phyloP scores from a whole-genome alignment of 2,329 filamentous ascomycete genomes.

The Aspergillus persii region DNA sequence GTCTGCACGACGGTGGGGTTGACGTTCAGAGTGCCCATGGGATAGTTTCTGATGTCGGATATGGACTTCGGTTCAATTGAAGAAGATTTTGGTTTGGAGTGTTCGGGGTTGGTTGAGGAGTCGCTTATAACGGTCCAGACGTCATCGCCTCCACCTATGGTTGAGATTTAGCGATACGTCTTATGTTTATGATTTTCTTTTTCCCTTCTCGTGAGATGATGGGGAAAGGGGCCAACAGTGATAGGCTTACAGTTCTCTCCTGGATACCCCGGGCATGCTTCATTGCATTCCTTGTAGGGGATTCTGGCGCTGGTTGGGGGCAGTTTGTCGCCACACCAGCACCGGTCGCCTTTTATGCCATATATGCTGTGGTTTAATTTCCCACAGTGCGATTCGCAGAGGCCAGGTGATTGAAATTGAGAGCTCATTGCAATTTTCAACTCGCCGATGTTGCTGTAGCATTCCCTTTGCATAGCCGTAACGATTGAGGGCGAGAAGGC shows the following conservation, averaged over 20 bases:
- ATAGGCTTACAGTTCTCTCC: constrained; percentile 20
- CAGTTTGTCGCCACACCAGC: constrained; percentile 23
- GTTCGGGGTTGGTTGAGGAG: not conserved
- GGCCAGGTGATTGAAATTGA: constrained; percentile 4
- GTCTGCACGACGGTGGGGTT: constrained; percentile 15
- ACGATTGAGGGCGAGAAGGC: not conserved
- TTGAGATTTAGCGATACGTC: not conserved
- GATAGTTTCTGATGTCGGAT: constrained; percentile 14
- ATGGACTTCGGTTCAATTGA: constrained; percentile 19
- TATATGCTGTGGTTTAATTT: constrained; percentile 12
- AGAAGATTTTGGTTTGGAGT: constrained; percentile 6
- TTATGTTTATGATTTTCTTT: not conserved
- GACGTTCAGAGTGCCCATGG: constrained; percentile 13
- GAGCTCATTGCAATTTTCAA: not conserved
- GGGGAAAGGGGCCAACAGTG: not conserved
- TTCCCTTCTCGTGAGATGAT: not conserved
- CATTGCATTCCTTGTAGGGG: constrained; percentile 20
- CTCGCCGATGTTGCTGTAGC: constrained; percentile 11
- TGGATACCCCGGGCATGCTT: constrained; percentile 20
- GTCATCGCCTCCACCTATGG: constrained; percentile 9
- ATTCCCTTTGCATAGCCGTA: constrained; percentile 3
- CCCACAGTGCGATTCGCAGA: constrained; percentile 20
- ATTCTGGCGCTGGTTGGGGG: constrained; percentile 17
- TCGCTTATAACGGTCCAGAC: constrained; percentile 14
- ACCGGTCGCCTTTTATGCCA: constrained; percentile 19